phyloP scores from a whole-genome alignment of 2,329 filamentous ascomycete genomes.

The Mycosphaerella arachidis region DNA sequence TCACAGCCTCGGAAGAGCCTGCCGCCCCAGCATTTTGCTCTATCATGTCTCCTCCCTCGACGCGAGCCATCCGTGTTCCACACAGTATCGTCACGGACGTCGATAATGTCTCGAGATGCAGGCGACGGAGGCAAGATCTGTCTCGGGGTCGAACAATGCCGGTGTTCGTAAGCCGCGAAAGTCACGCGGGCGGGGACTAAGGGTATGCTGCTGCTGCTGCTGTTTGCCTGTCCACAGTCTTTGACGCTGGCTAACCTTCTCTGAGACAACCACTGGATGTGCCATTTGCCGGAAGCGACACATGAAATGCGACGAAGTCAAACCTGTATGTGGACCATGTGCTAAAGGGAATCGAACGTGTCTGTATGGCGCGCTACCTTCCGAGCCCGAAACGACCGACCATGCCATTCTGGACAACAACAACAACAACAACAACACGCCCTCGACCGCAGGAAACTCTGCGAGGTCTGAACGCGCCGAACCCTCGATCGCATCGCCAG shows the following conservation, averaged over 20 bases:
- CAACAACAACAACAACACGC: neutral
- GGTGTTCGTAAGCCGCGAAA: conserved; percentile 26
- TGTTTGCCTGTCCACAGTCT: neutral
- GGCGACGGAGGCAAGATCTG: neutral
- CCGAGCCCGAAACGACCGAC: neutral
- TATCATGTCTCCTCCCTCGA: neutral
- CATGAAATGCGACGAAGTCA: conserved; percentile 50
- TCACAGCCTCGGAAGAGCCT: neutral
- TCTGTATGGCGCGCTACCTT: conserved; percentile 30
- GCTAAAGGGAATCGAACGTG: conserved; percentile 42
- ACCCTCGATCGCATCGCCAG: conserved; percentile 3
- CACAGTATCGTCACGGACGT: conserved; percentile 2
- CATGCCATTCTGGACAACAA: neutral
- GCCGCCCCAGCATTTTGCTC: neutral
- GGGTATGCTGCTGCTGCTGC: conserved; percentile 10
- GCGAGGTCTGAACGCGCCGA: neutral
- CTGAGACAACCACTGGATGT: conserved; percentile 18
- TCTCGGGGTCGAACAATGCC: neutral
- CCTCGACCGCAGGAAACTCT: neutral
- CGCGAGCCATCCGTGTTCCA: neutral
- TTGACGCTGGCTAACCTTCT: conserved; percentile 21
- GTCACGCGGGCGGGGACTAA: conserved; percentile 28
- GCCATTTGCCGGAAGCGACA: conserved; percentile 36
- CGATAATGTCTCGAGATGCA: neutral
- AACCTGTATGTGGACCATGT: conserved; percentile 43